A percentile compares a stretch with the other conserved stretches of the same genome.
These are phyloP conservation scores for Grosmannia clavigera DNA, from an alignment of 2,329 filamentous ascomycete genomes.

Conservation along the genomic window DNA sequence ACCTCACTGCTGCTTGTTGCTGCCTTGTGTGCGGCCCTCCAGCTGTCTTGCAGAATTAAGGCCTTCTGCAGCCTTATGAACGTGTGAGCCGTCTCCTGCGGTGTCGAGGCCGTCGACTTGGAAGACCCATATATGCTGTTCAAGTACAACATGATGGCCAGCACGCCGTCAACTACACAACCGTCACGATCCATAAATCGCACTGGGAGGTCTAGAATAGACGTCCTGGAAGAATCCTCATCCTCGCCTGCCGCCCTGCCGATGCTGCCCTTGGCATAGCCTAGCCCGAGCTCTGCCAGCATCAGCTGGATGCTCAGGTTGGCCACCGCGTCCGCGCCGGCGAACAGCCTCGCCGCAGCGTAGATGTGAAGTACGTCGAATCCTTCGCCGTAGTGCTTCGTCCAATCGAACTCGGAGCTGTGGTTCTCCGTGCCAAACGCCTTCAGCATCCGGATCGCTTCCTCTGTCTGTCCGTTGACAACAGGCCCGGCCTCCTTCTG, in stretches of 20 bases:
- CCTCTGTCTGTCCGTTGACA: slow-evolving; percentile 54
- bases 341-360: slow-evolving; percentile 36
- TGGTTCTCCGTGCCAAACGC: slow-evolving; percentile 85
- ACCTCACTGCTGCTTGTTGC: neutral
- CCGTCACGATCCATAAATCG: slow-evolving; percentile 42
- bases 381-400: slow-evolving; percentile 59
- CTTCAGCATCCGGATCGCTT: slow-evolving; percentile 56
- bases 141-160: slow-evolving; percentile 47
- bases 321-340: slow-evolving; percentile 31
- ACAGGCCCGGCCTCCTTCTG: slow-evolving; percentile 47
- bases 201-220: slow-evolving; percentile 17
- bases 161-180: slow-evolving; percentile 35
- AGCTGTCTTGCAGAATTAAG: slow-evolving; percentile 24
- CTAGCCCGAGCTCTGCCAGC: slow-evolving; percentile 34
- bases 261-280: slow-evolving; percentile 33
- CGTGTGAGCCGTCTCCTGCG: slow-evolving; percentile 21
- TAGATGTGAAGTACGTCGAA: slow-evolving; percentile 71
- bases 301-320: slow-evolving; percentile 39
- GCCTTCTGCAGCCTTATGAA: slow-evolving; percentile 31
- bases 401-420: slow-evolving; percentile 59
- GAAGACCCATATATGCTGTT: slow-evolving; percentile 35
- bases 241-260: slow-evolving; percentile 14
- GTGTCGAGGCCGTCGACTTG: slow-evolving; percentile 12
- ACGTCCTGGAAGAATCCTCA: slow-evolving; percentile 11
- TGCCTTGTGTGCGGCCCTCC: slow-evolving; percentile 15